Conservation (phyloP, 495 filamentous ascomycete genomes). For the Hypoxylon crocopeplum region DNA sequence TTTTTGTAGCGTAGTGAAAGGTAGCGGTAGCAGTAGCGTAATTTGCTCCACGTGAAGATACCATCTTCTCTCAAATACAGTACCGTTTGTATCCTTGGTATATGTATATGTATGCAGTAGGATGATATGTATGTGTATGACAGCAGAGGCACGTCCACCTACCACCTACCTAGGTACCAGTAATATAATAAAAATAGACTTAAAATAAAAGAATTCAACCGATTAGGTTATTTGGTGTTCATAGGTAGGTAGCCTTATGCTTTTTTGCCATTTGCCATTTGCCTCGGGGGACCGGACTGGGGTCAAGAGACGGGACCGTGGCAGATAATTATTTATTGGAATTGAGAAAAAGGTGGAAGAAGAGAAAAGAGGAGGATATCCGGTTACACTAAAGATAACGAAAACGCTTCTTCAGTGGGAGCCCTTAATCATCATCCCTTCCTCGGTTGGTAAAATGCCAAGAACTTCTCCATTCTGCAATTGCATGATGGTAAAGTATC, state of each 20-base stretch:
- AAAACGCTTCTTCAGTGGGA: constrained; percentile 16
- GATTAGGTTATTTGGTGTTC: constrained; percentile 29
- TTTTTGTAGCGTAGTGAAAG: background rate
- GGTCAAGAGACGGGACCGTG: constrained; percentile 9
- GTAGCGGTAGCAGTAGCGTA: background rate
- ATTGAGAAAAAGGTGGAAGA: constrained; percentile 9
- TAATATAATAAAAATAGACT: background rate
- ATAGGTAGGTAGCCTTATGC: background rate
- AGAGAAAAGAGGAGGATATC: constrained; percentile 5
- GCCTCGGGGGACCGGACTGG: constrained; percentile 22
- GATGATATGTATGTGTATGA: too few relatives aligned
- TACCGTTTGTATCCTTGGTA: too few relatives aligned
- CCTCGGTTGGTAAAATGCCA: constrained; percentile 33
- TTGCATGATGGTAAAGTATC: constrained; percentile 9
- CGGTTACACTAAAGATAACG: constrained; percentile 36
- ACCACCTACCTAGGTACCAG: too few relatives aligned
- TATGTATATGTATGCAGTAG: too few relatives aligned
- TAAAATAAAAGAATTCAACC: constrained; percentile 9
- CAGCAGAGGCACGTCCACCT: too few relatives aligned
- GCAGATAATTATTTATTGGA: constrained; percentile 10
- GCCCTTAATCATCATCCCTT: constrained; percentile 34
- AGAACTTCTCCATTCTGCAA: constrained; percentile 25
- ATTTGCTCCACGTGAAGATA: constrained; percentile 1
- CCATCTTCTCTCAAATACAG: background rate
- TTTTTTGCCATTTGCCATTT: constrained; percentile 2